Base-by-base conservation (phyloP, 1,284 basidiomycete genomes). In the Naganishia sp. region DNA sequence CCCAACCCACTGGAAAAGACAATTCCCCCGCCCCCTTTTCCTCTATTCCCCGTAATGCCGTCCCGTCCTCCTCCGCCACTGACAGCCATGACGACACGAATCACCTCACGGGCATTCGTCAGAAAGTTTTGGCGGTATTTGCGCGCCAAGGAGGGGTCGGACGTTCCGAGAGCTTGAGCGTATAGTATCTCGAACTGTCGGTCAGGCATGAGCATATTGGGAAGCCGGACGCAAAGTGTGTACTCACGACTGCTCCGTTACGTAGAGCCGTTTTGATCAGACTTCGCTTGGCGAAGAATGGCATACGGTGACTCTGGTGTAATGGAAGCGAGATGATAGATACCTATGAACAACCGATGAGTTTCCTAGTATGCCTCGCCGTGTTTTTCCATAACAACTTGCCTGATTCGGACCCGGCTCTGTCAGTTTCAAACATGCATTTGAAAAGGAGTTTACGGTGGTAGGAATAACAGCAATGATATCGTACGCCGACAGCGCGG, bases 331-430 rank as follows among this genome's bases (percentile, higher is more conserved):
- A 77, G 68, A 80, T 79, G 60, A 80, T 78, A 3, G 78, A 78
- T 47, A 79, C 69, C 77, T 79, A 47, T 31, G 35, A 15, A 25
- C 21, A 21, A 10, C 21, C 13, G 42, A n/a, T 10, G 31, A 13
- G n/a, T 11, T 10, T 9, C 18, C n/a, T 10, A 17, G n/a, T 17
- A 58, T 41, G 15, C 45, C n/a, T 39, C 5, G 15, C 13, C 56
- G 28, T n/a, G 1, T 13, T 5, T 11, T 39, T 11, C 11, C 46
- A 15, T 25, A 15, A 10, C 47, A 23, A 57, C 76, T 55, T n/a
- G 77, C 78, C 68, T 80, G 79, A 61, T 79, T 79, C 0, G 78
- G 74, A 9, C 78, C 77, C 2, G 79, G 79, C 63, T 73, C 72
- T 21, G 75, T 70, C 18, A 80, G 69, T 54, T 79, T 77, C 17